Evolutionary conservation across 176 grass and related monocot species (phyloP).

Genomic region (Rhipidocladum racemiflorum): DNA sequence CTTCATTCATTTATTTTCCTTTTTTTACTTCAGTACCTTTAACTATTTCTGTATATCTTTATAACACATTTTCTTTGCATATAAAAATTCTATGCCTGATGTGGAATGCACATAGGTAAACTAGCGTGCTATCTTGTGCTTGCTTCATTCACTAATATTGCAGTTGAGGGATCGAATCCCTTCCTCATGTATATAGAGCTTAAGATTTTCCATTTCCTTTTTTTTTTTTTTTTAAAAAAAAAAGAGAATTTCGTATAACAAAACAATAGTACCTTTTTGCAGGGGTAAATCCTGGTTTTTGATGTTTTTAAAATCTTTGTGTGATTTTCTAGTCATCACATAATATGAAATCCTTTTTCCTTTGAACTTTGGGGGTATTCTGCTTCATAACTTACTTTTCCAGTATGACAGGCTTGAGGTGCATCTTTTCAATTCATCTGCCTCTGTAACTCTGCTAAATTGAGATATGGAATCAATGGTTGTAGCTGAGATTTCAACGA

Average conservation of each 20-base stretch:
- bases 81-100: not conserved
- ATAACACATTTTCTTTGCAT: slow-evolving; percentile 23
- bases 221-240: too few relatives aligned
- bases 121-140: not conserved
- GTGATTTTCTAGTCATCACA: not conserved
- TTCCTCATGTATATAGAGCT: slow-evolving; percentile 4
- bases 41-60: slow-evolving; percentile 7
- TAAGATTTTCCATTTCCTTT: not conserved
- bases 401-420: not conserved
- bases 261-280: not conserved
- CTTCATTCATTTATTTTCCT: slow-evolving; percentile 25
- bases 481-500: not conserved
- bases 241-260: not conserved
- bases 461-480: not conserved
- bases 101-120: not conserved
- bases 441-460: not conserved
- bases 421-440: not conserved
- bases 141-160: not conserved
- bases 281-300: not conserved
- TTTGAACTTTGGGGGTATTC: not conserved
- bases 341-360: not conserved
- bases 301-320: not conserved
- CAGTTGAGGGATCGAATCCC: not conserved
- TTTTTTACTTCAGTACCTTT: slow-evolving; percentile 31
- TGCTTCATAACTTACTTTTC: not conserved